These are phyloP conservation scores for Daldinia eschscholtzii DNA, from an alignment of 2,329 filamentous ascomycete genomes.

Conservation along the genomic window DNA sequence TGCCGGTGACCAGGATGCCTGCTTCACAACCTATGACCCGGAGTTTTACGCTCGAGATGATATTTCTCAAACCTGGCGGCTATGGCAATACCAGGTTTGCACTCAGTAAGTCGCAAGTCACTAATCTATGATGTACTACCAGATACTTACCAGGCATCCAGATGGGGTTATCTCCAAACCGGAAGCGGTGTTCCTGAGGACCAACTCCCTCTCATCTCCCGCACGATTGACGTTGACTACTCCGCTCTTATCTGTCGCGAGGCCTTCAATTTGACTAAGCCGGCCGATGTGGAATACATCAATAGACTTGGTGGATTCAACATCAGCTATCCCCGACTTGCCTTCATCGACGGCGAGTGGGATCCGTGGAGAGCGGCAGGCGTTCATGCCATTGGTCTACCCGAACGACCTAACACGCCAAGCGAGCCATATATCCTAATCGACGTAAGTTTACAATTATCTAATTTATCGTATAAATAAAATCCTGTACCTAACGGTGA, in stretches of 20 bases:
- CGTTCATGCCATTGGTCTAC: constrained; percentile 74
- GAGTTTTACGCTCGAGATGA: constrained; percentile 54
- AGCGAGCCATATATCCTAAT: constrained; percentile 81
- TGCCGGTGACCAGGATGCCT: constrained; percentile 53
- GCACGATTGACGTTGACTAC: constrained; percentile 75
- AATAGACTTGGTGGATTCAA: constrained; percentile 82
- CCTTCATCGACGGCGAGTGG: constrained; percentile 80
- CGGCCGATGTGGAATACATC: constrained; percentile 73
- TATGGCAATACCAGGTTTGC: constrained; percentile 68
- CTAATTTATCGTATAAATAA: neutral
- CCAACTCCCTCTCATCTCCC: constrained; percentile 77
- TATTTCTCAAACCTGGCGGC: constrained; percentile 58
- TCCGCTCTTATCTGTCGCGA: constrained; percentile 71
- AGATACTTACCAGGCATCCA: constrained; percentile 47
- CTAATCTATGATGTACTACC: neutral
- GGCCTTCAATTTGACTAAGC: constrained; percentile 76
- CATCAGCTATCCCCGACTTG: constrained; percentile 80
- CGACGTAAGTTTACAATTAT: constrained; percentile 50
- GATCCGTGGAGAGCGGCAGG: constrained; percentile 86
- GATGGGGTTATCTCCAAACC: constrained; percentile 84
- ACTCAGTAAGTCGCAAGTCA: constrained; percentile 59
- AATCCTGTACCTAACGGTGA: neutral
- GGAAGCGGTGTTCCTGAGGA: constrained; percentile 75
- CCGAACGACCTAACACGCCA: constrained; percentile 68
- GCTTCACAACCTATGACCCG: constrained; percentile 55